These are phyloP conservation scores for Penicillium sp. DNA, from an alignment of 2,329 filamentous ascomycete genomes.

Conservation along the genomic window DNA sequence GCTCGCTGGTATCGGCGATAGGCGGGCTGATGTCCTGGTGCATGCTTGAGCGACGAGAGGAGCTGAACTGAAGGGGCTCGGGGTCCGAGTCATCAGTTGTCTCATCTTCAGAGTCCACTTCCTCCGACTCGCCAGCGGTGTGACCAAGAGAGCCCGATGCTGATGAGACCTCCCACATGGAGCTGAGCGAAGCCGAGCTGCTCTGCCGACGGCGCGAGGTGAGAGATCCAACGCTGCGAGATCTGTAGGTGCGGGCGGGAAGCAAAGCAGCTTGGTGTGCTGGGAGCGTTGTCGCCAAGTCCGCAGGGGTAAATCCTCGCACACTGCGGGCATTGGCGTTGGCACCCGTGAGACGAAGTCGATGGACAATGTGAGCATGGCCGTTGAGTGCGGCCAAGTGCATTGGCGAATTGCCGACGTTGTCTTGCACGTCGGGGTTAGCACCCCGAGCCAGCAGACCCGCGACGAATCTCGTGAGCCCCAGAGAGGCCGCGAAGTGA, in stretches of 20 bases:
- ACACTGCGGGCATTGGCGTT: slow-evolving; percentile 70
- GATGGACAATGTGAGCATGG: slow-evolving; percentile 72
- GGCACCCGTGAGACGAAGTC: slow-evolving; percentile 71
- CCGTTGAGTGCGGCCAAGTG: slow-evolving; percentile 78
- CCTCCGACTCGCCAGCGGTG: slow-evolving; percentile 43
- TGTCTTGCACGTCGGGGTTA: slow-evolving; percentile 72
- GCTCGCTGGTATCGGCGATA: slow-evolving; percentile 26
- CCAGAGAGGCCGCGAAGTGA: slow-evolving; percentile 74
- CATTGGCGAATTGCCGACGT: slow-evolving; percentile 77
- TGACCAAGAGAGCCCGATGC: slow-evolving; percentile 48
- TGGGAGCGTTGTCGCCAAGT: slow-evolving; percentile 67
- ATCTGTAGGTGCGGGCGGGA: slow-evolving; percentile 63
- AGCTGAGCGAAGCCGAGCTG: slow-evolving; percentile 67
- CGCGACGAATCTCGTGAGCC: slow-evolving; percentile 73
- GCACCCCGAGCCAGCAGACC: slow-evolving; percentile 77
- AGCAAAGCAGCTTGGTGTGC: slow-evolving; percentile 65
- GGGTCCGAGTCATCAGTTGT: slow-evolving; percentile 25
- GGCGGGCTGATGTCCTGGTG: slow-evolving; percentile 34
- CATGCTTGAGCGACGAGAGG: slow-evolving; percentile 39
- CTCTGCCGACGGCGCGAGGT: slow-evolving; percentile 57
- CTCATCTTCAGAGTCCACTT: slow-evolving; percentile 29
- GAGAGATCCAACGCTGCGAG: slow-evolving; percentile 62
- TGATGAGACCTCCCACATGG: slow-evolving; percentile 63
- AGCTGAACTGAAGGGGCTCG: slow-evolving; percentile 26
- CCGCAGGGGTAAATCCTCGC: slow-evolving; percentile 69